Base-by-base conservation (phyloP, 192 early-diverging fungal species). In the Nowakowskiella sp. region DNA sequence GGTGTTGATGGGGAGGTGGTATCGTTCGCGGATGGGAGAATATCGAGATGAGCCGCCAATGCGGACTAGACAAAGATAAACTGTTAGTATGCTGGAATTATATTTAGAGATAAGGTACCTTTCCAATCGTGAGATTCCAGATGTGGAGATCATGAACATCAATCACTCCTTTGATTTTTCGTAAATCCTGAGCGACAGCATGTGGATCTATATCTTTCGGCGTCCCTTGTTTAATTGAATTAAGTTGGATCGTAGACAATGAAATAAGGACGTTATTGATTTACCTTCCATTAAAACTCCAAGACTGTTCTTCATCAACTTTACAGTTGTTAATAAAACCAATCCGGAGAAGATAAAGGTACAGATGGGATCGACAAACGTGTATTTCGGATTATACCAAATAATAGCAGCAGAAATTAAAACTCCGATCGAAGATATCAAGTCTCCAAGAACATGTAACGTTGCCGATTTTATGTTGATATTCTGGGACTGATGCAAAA, bases 291-390 rank as follows among this genome's bases (percentile, higher is more conserved):
- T 88, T 25, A 90, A 61, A 4, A 90, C 78, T 0, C 63, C 65
- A 2, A 85, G 32, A 7, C 78, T 85, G 42, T 80, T 73, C 45
- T 66, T 73, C 22, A 91, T 73, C 4, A 90, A 52, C 5, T 71
- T 62, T 7, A 81, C 63, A 0, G 89, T 90, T 4, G 87, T 88
- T 8, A 58, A 65, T 22, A 90, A 66, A 23, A 89, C 88, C 42
- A 90, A 61, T 28, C 83, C 60, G 0, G 87, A 87, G 59, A 91
- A 91, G 21, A 88, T 31, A 55, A 90, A 88, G 3, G 87, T 90
- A 66, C 86, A 89, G 8, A 89, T 46, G 0, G 89, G 89, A 55
- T 91, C 87, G 30, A 90, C 75, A 53, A 78, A 73, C 13, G 77
- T 78, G 32, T 64, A 51, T 9, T 58, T 47, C 7, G 84, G 84